Base-by-base conservation (phyloP, 2,329 filamentous ascomycete species). In the Rutstroemia sp. region DNA sequence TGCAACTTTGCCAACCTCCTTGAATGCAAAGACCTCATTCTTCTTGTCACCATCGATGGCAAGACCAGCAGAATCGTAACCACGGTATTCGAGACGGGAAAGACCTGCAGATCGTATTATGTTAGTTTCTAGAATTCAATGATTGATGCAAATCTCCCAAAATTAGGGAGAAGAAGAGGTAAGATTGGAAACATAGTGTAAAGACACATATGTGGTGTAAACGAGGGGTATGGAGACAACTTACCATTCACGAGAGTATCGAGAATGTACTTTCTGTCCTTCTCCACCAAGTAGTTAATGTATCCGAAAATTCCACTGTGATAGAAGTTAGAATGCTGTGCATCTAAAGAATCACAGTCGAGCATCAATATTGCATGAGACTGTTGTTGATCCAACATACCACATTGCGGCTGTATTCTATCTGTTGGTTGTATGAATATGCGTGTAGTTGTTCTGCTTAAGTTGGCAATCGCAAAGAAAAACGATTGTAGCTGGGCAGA, bases 1-100 rank as follows among this genome's bases (percentile, higher is more conserved):
- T 73, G 87, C 90, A 61, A 99, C 94, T 84, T 99, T 99, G 80
- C 94, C 94, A 61, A 99, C 94, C 79, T 97, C 94, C 82, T 99
- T 99, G 83, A 91, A 97, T 61, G 94, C 92, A 64, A 89, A 83
- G 65, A 97, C 91, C 77, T 97, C 90, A 69, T 96, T 95, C 81
- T 94, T 96, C 85, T 96, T 97, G 81, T 99, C 89, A 62, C 94
- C 94, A 73, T 99, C 94, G 68, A 99, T 78, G 64, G 92, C 92
- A 63, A 99, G 81, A 78, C 94, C 94, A 61, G 94, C 92, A 63
- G 94, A 97, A 56, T 99, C 94, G 75, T 99, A 99, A 67, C 94
- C 94, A 75, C 94, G 89, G 80, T 99, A 99, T 77, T 99, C 94
- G 68, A 99, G 88, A 73, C 94, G 88, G 59, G 90, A 88, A 59